phyloP scores from a whole-genome alignment of 78 protist species.

The Guillardia theta region DNA sequence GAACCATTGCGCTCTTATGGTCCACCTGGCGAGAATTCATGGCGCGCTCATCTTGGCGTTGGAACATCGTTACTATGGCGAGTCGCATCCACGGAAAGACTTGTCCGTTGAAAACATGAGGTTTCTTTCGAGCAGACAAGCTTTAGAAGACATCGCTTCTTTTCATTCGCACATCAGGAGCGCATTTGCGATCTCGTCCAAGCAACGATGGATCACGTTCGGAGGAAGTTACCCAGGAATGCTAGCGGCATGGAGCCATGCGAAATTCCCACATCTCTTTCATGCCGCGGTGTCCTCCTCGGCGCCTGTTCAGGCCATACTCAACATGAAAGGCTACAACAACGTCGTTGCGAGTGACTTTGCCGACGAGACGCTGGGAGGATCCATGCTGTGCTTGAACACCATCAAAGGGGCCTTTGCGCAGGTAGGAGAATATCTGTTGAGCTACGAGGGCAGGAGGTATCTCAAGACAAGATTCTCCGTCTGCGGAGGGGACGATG shows the following conservation, averaged over 20 bases:
- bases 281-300: slow-evolving; percentile 70
- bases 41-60: slow-evolving; percentile 51
- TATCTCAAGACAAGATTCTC: slow-evolving; percentile 37
- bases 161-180: background rate
- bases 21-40: background rate
- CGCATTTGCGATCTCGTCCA: background rate
- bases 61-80: slow-evolving; percentile 67
- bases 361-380: background rate
- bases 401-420: slow-evolving; percentile 53
- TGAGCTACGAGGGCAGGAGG: slow-evolving; percentile 15
- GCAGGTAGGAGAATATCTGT: slow-evolving; percentile 42
- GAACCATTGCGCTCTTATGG: background rate
- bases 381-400: slow-evolving; percentile 40
- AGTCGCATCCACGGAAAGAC: background rate
- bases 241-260: slow-evolving; percentile 59
- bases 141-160: slow-evolving; percentile 65
- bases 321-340: slow-evolving; percentile 62
- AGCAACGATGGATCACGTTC: slow-evolving; percentile 53
- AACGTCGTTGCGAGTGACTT: slow-evolving; percentile 51
- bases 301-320: slow-evolving; percentile 63
- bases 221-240: slow-evolving; percentile 71
- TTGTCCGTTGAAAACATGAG: background rate
- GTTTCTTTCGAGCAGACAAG: slow-evolving; percentile 61
- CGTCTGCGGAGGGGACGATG: background rate
- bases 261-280: slow-evolving; percentile 58